phyloP scores from a whole-genome alignment of 768 basidiomycete species.

The Leucocoprinus birnbaumii region DNA sequence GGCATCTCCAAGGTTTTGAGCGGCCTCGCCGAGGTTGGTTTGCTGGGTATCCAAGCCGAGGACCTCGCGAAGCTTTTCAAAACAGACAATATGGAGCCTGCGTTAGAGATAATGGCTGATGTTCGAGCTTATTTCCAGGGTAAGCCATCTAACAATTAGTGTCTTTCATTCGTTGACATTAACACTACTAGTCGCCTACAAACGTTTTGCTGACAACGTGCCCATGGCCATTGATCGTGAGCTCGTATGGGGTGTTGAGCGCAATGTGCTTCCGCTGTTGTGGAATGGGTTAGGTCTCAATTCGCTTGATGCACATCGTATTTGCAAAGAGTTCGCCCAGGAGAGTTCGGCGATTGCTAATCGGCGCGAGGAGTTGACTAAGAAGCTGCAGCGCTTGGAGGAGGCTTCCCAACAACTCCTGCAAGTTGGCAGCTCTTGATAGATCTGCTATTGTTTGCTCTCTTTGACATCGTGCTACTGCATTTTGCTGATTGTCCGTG shows the following conservation, averaged over 20 bases:
- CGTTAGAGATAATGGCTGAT: conserved; percentile 65
- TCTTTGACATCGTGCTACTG: too few species aligned
- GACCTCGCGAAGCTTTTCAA: conserved; percentile 52
- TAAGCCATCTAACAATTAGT: conserved; percentile 19
- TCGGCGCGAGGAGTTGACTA: conserved; percentile 43
- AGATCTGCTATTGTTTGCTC: not conserved
- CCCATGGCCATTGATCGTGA: conserved; percentile 55
- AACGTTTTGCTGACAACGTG: conserved; percentile 55
- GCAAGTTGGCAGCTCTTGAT: conserved; percentile 4
- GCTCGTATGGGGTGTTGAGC: conserved; percentile 49
- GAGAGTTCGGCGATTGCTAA: conserved; percentile 44
- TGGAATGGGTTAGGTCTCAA: conserved; percentile 49
- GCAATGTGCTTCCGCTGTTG: conserved; percentile 42
- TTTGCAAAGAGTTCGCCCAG: conserved; percentile 51
- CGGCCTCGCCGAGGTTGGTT: conserved; percentile 33
- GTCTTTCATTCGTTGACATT: not conserved
- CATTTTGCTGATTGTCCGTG: too few species aligned
- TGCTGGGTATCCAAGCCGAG: conserved; percentile 32
- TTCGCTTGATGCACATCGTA: conserved; percentile 40
- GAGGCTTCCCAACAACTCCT: conserved; percentile 12
- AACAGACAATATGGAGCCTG: conserved; percentile 49
- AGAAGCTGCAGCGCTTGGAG: conserved; percentile 47
- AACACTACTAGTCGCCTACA: conserved; percentile 47
- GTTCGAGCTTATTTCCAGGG: conserved; percentile 78
- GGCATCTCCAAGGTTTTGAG: conserved; percentile 32